Evolutionary conservation across 306 rosid genomes (phyloP), one percentile per base, ranked within the genome.

Genomic region (Dalbergia cultrata): DNA sequence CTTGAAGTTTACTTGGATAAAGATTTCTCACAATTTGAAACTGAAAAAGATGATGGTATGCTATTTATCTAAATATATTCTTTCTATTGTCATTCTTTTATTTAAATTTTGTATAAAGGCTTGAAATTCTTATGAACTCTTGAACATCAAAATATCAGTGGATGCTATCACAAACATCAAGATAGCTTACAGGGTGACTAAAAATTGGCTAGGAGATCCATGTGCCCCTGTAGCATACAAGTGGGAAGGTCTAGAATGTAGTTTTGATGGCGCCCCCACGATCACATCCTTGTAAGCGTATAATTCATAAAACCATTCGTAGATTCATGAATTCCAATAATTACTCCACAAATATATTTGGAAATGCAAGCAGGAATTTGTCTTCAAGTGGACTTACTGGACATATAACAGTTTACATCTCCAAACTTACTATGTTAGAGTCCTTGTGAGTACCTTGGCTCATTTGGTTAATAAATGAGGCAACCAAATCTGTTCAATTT

Each of bases 201-300:
- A 66, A 73, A 78, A 84, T 72, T 92, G 94, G 97, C 82, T 82
- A 64, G 92, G 90, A 82, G 89, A 92, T 80, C 94, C 94, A 37
- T 90, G 94, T 41, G 72, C 33, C 26, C 97, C 92, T 0, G 39
- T 45, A 62, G 34, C 10, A 9, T 87, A 85, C 72, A 50, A 37
- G 62, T 92, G 94, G 97, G 78, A 86, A 50, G 91, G 97, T 45
- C 73, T 92, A 52, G 84, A 77, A 33, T 92, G 94, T 64, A 83
- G 76, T 69, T 21, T 49, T 58, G 68, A 53, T 68, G 76, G 37
- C 0, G 14, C 7, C 84, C 31, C 89, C 37, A 76, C 90, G 85
- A 81, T 91, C 72, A 85, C 18, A 70, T 76, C 84, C 72, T 77
- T 89, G 93, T 89, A 79, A 85, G 93, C 82, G n/a, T 26, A 14